Percentiles rank a stretch among this genome's conserved stretches.
Evolutionary conservation across 75 land plant species (phyloP).

Genomic region (Ceratopteris richardii): DNA sequence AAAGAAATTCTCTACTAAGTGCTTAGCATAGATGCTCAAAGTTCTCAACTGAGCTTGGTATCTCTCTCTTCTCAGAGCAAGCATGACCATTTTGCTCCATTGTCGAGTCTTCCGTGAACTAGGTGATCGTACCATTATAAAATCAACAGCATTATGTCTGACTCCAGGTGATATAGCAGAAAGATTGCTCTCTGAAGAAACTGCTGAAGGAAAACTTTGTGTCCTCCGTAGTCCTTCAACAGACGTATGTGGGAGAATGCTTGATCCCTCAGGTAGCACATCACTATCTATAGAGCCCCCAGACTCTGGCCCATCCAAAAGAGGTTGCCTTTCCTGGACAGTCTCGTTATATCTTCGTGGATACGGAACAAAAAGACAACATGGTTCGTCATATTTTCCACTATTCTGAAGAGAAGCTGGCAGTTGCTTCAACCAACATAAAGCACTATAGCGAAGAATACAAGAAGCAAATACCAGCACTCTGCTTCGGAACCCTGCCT

Average conservation of each 20-base stretch:
- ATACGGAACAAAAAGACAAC: constrained; percentile 57
- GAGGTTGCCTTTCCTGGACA: constrained; percentile 16
- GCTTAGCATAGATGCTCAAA: constrained; percentile 50
- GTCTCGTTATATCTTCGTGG: constrained; percentile 8
- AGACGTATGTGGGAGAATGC: not conserved
- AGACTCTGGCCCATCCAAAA: constrained; percentile 3
- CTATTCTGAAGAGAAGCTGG: constrained; percentile 35
- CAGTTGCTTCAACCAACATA: constrained; percentile 70
- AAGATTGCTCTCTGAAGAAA: not conserved
- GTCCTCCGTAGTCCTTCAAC: constrained; percentile 2
- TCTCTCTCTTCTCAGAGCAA: constrained; percentile 61
- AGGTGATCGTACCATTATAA: constrained; percentile 12
- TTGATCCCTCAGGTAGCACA: not conserved
- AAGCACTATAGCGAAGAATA: constrained; percentile 76
- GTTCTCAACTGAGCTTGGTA: constrained; percentile 74
- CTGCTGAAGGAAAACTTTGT: not conserved
- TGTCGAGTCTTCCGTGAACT: constrained; percentile 50
- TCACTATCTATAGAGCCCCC: not conserved
- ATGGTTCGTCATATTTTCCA: constrained; percentile 78
- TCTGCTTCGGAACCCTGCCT: constrained; percentile 72
- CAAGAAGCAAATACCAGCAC: constrained; percentile 73
- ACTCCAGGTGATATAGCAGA: not conserved
- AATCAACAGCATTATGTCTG: not conserved
- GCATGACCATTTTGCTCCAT: constrained; percentile 65
- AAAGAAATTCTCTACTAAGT: constrained; percentile 69